Conservation (phyloP, 2,329 filamentous ascomycete genomes). For the Apiospora koreana region DNA sequence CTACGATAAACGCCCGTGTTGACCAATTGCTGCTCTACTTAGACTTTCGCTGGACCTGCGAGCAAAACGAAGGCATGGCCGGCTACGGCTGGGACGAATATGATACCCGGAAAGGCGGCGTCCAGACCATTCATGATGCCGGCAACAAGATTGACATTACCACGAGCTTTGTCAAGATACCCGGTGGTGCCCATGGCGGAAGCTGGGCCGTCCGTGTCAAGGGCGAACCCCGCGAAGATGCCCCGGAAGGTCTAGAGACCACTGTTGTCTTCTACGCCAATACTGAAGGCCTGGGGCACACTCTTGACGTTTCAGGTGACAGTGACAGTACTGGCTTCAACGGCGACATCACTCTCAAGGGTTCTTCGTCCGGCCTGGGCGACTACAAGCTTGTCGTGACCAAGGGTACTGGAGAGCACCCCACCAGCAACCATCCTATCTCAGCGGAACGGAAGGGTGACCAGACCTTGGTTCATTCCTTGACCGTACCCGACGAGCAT, state of each 20-base stretch:
- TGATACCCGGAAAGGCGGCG: conserved; percentile 82
- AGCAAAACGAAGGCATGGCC: conserved; percentile 90
- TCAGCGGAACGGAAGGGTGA: conserved; percentile 71
- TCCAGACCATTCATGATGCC: conserved; percentile 88
- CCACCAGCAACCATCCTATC: conserved; percentile 64
- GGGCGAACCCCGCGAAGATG: conserved; percentile 74
- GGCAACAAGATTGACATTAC: conserved; percentile 88
- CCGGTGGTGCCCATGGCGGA: conserved; percentile 81
- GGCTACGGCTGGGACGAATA: conserved; percentile 99
- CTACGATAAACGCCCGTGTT: conserved; percentile 3
- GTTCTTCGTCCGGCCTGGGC: conserved; percentile 71
- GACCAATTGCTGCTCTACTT: conserved; percentile 13
- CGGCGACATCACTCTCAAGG: conserved; percentile 68
- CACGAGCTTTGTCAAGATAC: conserved; percentile 91
- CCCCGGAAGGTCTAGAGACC: conserved; percentile 67
- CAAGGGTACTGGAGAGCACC: conserved; percentile 64
- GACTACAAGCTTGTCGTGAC: conserved; percentile 80
- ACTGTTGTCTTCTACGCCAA: conserved; percentile 81
- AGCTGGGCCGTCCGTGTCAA: conserved; percentile 91
- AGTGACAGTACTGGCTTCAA: conserved; percentile 50
- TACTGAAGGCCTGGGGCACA: conserved; percentile 71
- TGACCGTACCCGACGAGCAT: conserved; percentile 64
- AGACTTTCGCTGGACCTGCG: conserved; percentile 93
- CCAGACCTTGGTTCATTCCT: conserved; percentile 73
- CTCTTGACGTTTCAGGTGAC: conserved; percentile 59